These are phyloP conservation scores for Globisporangium okanoganense DNA, from an alignment of 352 stramenopile species.

Conservation along the genomic window DNA sequence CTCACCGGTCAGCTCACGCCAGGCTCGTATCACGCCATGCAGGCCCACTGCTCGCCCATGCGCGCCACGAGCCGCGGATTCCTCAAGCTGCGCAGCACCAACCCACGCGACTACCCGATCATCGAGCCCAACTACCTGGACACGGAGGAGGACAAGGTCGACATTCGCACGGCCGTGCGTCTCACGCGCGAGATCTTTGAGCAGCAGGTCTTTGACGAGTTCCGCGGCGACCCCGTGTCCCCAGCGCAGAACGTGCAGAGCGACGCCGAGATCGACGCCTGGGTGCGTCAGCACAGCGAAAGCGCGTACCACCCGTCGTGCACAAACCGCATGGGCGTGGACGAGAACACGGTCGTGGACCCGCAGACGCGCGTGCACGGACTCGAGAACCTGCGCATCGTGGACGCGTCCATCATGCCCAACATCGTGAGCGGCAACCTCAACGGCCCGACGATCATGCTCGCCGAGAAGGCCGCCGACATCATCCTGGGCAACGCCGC, in stretches of 20 bases:
- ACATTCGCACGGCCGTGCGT: conserved; percentile 74
- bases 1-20: conserved; percentile 69
- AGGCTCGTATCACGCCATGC: conserved; percentile 69
- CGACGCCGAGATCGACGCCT: conserved; percentile 79
- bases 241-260: conserved; percentile 54
- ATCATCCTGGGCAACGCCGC: conserved; percentile 82
- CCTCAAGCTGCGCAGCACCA: conserved; percentile 71
- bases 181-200: conserved; percentile 87
- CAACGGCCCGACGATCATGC: conserved; percentile 92
- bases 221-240: conserved; percentile 76
- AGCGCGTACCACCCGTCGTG: conserved; percentile 89
- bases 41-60: conserved; percentile 88
- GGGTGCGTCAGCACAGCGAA: conserved; percentile 79
- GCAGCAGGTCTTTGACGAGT: conserved; percentile 81
- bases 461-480: conserved; percentile 92
- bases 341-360: conserved; percentile 88
- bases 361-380: conserved; percentile 82
- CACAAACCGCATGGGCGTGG: conserved; percentile 86
- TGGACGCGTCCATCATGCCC: conserved; percentile 93
- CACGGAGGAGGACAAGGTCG: conserved; percentile 69
- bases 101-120: conserved; percentile 73
- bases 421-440: conserved; percentile 94
- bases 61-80: conserved; percentile 81
- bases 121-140: conserved; percentile 90
- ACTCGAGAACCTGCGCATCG: conserved; percentile 84